phyloP scores from a whole-genome alignment of 306 rosid species.

The Casuarina cunninghamiana region DNA sequence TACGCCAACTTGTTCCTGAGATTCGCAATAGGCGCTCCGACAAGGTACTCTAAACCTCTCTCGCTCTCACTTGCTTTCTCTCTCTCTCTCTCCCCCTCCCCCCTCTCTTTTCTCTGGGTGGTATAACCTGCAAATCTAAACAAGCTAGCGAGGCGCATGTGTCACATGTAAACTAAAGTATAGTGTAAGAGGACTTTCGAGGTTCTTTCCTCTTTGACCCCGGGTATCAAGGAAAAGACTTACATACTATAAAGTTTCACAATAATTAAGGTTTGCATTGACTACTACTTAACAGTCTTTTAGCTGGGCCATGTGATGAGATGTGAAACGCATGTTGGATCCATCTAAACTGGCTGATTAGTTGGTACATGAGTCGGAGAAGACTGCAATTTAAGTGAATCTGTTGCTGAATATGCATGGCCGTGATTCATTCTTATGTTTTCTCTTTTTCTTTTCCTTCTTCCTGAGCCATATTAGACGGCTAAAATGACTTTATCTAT shows the following conservation, averaged over 20 bases:
- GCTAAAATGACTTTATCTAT: not conserved
- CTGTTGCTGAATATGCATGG: no score
- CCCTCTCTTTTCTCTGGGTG: not conserved
- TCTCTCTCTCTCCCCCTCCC: not conserved
- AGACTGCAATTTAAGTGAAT: not conserved
- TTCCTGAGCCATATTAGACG: not conserved
- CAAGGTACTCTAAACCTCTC: slow-evolving; percentile 49
- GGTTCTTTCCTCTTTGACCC: slow-evolving; percentile 52
- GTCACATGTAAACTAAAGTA: slow-evolving; percentile 26
- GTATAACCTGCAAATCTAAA: slow-evolving; percentile 18
- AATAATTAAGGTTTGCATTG: slow-evolving; percentile 36
- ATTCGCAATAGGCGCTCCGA: slow-evolving; percentile 81
- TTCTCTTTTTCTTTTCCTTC: no score
- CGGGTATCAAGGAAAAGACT: slow-evolving; percentile 39
- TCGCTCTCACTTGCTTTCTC: not conserved
- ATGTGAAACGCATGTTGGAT: not conserved
- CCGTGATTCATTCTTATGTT: no score
- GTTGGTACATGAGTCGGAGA: not conserved
- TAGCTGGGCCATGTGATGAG: not conserved
- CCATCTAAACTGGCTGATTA: not conserved
- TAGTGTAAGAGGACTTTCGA: slow-evolving; percentile 11
- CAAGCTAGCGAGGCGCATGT: slow-evolving; percentile 24
- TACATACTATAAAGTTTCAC: slow-evolving; percentile 27
- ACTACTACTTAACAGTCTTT: slow-evolving; percentile 11
- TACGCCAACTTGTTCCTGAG: slow-evolving; percentile 99